Evolutionary conservation across 2,329 filamentous ascomycete species (phyloP).

Genomic region (Mycocentrospora acerina): DNA sequence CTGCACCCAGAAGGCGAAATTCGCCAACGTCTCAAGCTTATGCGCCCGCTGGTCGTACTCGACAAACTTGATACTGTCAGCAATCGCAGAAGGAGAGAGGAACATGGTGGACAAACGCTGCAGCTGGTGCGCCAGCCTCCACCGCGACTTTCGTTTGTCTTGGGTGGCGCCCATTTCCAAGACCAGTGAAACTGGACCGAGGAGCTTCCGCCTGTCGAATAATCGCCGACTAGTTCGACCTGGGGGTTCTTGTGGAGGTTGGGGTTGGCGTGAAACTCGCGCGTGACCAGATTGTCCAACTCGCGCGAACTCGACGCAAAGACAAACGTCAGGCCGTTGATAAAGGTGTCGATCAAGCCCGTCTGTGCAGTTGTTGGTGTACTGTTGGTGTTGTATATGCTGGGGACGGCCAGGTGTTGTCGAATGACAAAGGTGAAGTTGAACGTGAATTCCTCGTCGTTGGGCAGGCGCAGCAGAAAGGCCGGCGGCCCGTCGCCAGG

Average conservation of each 20-base stretch:
- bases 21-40: conserved; percentile 81
- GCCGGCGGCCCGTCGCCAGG: conserved; percentile 54
- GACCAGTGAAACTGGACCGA: conserved; percentile 91
- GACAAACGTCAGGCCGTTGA: conserved; percentile 89
- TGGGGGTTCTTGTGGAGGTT: conserved; percentile 98
- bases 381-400: conserved; percentile 43
- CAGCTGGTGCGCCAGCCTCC: conserved; percentile 96
- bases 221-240: conserved; percentile 93
- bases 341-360: conserved; percentile 64
- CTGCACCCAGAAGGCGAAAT: conserved; percentile 93
- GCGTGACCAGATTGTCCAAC: conserved; percentile 88
- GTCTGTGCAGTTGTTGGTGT: conserved; percentile 49
- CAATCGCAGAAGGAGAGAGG: conserved; percentile 1
- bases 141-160: conserved; percentile 74
- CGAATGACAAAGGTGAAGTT: conserved; percentile 86
- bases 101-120: conserved; percentile 60
- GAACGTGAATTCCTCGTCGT: conserved; percentile 91
- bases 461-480: conserved; percentile 83
- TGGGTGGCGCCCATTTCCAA: conserved; percentile 96
- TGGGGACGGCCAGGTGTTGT: conserved; percentile 50
- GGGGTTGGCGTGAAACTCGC: conserved; percentile 95
- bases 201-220: conserved; percentile 75
- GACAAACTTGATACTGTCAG: conserved; percentile 67
- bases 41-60: conserved; percentile 96
- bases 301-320: conserved; percentile 84